These are phyloP conservation scores for Tricharina praecox DNA, from an alignment of 495 filamentous ascomycete species.

Conservation along the genomic window DNA sequence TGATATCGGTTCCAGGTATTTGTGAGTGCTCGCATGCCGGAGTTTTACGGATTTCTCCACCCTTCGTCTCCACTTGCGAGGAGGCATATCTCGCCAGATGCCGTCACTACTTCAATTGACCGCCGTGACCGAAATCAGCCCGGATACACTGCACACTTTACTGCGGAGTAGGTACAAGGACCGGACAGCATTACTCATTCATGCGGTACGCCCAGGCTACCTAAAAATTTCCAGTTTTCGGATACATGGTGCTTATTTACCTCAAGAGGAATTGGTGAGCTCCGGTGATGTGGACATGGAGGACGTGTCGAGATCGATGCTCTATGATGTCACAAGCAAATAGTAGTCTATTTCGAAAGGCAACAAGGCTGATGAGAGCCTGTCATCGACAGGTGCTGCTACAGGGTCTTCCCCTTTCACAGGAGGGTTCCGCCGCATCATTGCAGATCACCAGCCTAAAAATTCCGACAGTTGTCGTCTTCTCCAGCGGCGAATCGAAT, in stretches of 20 bases:
- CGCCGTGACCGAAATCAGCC: too few species aligned
- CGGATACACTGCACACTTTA: too few species aligned
- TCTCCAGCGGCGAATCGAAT: neutral
- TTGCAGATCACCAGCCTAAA: too few species aligned
- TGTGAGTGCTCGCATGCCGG: too few species aligned
- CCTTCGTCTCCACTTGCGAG: too few species aligned
- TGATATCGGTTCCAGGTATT: too few species aligned
- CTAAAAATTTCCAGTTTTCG: too few species aligned
- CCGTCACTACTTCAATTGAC: too few species aligned
- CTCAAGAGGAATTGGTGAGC: neutral
- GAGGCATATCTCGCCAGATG: too few species aligned
- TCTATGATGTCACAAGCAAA: neutral
- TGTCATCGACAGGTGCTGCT: neutral
- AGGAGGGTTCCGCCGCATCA: neutral
- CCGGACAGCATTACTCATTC: neutral
- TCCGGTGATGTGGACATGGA: neutral
- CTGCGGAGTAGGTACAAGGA: too few species aligned
- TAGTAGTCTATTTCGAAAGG: neutral
- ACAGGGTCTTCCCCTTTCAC: neutral
- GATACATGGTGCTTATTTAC: neutral
- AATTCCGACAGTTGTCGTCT: too few species aligned
- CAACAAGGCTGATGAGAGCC: neutral
- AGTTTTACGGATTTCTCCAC: too few species aligned
- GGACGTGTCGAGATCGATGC: neutral
- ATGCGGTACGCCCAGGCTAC: neutral